Percentiles rank a stretch among this genome's conserved stretches.
Evolutionary conservation across 2,329 filamentous ascomycete genomes (phyloP).

Genomic region (Verticillium dahliae): DNA sequence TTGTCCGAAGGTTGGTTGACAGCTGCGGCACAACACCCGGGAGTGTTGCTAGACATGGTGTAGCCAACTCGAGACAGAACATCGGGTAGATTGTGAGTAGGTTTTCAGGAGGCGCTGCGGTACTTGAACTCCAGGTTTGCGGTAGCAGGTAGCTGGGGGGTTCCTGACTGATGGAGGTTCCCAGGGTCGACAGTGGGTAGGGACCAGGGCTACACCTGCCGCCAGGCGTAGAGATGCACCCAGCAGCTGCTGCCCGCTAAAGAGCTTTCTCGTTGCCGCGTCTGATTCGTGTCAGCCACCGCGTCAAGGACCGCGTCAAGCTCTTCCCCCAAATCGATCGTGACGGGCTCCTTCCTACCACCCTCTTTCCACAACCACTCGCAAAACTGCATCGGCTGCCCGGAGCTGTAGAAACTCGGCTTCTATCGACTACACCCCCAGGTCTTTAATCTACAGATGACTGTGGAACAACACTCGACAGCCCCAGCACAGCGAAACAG

Average conservation of each 20-base stretch:
- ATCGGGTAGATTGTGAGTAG: too few species aligned
- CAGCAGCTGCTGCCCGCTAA: not conserved
- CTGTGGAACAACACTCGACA: too few species aligned
- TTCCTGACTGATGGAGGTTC: too few species aligned
- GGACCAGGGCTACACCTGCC: not conserved
- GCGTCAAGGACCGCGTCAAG: not conserved
- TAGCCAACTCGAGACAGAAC: too few species aligned
- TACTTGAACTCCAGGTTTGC: too few species aligned
- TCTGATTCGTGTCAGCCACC: not conserved
- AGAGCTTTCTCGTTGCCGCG: not conserved
- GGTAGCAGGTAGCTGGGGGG: too few species aligned
- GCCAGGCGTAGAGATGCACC: not conserved
- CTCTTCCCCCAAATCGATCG: not conserved
- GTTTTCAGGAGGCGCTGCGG: too few species aligned
- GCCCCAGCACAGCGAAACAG: not conserved
- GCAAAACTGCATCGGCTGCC: not conserved
- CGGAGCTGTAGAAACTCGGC: not conserved
- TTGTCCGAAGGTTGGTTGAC: not conserved
- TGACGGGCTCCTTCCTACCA: not conserved
- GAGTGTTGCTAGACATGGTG: too few species aligned
- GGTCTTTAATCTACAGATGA: not conserved
- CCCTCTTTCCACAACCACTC: not conserved
- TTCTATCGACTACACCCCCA: not conserved
- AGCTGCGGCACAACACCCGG: too few species aligned
- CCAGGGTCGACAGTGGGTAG: too few species aligned